A percentile compares a stretch with the other conserved stretches of the same genome.
Conservation (phyloP, 1,139 yeast species). For the Chernovozyma aurita region DNA sequence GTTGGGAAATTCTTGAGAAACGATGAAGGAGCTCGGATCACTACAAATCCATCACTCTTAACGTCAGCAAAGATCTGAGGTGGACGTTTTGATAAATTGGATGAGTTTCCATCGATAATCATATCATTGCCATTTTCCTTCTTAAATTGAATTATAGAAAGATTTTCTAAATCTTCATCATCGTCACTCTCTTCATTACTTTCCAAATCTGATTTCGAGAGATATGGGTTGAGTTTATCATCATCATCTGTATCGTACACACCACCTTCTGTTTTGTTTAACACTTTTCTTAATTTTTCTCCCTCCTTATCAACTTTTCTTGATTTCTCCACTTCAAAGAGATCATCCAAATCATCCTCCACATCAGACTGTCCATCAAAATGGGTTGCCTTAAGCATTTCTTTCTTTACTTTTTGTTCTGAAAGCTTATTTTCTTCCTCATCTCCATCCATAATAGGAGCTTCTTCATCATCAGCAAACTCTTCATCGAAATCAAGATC, state of each 20-base stretch:
- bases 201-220: slow-evolving; percentile 69
- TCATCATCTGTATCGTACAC: slow-evolving; percentile 90
- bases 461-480: slow-evolving; percentile 98
- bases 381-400: slow-evolving; percentile 82
- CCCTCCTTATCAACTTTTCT: slow-evolving; percentile 91
- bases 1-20: slow-evolving; percentile 65
- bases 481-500: slow-evolving; percentile 95
- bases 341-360: slow-evolving; percentile 55
- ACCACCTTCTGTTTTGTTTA: slow-evolving; percentile 84
- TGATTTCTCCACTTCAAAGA: slow-evolving; percentile 57
- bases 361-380: slow-evolving; percentile 60
- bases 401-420: slow-evolving; percentile 82
- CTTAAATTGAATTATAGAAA: slow-evolving; percentile 26
- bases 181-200: slow-evolving; percentile 45
- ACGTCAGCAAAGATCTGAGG: slow-evolving; percentile 39
- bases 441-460: slow-evolving; percentile 95
- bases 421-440: slow-evolving; percentile 92
- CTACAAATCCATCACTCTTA: slow-evolving; percentile 61
- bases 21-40: slow-evolving; percentile 59
- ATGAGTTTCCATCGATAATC: slow-evolving; percentile 8
- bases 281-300: slow-evolving; percentile 74
- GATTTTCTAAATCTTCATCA: slow-evolving; percentile 19
- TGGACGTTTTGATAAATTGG: slow-evolving; percentile 5
- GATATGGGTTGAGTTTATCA: slow-evolving; percentile 63
- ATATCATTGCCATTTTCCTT: slow-evolving; percentile 37